Base-by-base conservation (phyloP, 805 yeast species). In the Candida pseudoglaebosa region DNA sequence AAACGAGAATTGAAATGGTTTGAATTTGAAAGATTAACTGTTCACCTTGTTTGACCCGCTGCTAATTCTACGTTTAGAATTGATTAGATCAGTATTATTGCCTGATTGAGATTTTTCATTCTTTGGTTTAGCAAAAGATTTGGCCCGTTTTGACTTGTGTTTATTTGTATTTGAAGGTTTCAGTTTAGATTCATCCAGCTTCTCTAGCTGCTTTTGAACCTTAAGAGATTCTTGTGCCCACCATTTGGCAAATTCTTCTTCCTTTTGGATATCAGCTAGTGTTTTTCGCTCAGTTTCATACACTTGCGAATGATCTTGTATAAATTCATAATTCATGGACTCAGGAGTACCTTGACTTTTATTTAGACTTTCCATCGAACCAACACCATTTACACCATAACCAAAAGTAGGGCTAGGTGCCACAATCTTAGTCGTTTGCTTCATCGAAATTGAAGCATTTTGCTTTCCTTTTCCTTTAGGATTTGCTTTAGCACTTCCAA, bases 161-260 rank as follows among this genome's bases (percentile, higher is more conserved):
- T n/a, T n/a, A n/a, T n/a, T 22, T 22, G 26, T 22, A 22, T 22
- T 22, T 8, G 26, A 22, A 22, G 26, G 12, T 22, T 32, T 32
- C 22, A 6, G 18, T 17, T 8, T 32, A 20, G 4, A 5, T 5
- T 10, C 24, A 12, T 9, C 15, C 34, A 32, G 24, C 5, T 15
- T 32, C n/a, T 33, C 24, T 59, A 63, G 52, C 44, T 57, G 61
- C 35, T 50, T 54, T 53, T 83, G 91, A 5, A 82, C 83, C 37
- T 73, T 67, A n/a, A 68, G 67, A 39, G 87, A 72, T 52, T 89
- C 96, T 46, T 77, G 79, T 26, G 77, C 83, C 90, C 95, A 89
- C 96, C 96, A 89, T 43, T 65, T 73, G 20, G 82, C 89, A 65
- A 89, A 89, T 53, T 82, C 88, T 52, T 85, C 86, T 46, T 89